These are phyloP conservation scores for Bocquillonia castaneifolia DNA, from an alignment of 441 rosid genomes.

Conservation along the genomic window DNA sequence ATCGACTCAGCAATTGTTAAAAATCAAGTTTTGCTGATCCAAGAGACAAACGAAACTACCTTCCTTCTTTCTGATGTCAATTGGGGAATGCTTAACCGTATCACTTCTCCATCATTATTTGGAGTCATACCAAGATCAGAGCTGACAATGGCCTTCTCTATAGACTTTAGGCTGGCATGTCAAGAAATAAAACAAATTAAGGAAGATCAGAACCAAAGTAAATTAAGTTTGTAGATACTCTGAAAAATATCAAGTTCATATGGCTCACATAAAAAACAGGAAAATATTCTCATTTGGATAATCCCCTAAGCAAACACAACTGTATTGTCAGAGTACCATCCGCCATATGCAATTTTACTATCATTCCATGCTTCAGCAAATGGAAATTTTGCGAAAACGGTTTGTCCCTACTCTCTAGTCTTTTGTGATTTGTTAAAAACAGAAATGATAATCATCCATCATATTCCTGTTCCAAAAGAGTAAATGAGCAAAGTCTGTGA, in stretches of 20 bases:
- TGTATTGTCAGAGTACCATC: background rate
- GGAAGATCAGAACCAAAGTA: background rate
- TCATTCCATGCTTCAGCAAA: background rate
- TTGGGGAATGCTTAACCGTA: constrained; percentile 75
- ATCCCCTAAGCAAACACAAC: background rate
- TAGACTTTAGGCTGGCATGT: constrained; percentile 61
- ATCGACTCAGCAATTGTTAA: background rate
- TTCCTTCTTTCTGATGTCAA: constrained; percentile 84
- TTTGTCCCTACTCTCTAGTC: background rate
- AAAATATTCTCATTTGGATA: background rate
- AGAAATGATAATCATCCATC: background rate
- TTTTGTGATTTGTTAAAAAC: background rate
- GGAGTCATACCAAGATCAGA: constrained; percentile 84
- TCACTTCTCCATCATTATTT: constrained; percentile 80
- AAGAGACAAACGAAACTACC: constrained; percentile 39
- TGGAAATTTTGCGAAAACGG: background rate
- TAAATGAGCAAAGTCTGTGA: background rate
- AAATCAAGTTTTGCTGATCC: background rate
- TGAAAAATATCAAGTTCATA: constrained; percentile 7
- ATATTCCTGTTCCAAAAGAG: constrained; percentile 6
- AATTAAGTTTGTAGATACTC: background rate
- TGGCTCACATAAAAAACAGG: background rate
- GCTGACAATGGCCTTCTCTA: constrained; percentile 85
- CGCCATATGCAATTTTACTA: background rate
- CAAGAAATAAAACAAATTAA: constrained; percentile 20